Conservation (phyloP, 2,329 filamentous ascomycete genomes). For the Fusarium torulosum region DNA sequence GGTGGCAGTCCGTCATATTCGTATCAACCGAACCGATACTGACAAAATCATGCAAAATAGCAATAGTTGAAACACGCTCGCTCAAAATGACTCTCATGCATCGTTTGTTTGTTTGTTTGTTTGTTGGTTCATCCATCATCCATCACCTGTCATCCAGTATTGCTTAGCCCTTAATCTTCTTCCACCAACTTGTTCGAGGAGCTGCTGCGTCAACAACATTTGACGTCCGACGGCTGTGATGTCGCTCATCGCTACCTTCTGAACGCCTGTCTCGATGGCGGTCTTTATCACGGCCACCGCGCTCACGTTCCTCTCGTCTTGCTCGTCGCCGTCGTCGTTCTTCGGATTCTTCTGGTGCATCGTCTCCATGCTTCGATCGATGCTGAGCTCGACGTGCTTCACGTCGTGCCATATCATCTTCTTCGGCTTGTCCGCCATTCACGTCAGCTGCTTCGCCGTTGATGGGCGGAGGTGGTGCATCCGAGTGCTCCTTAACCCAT, state of each 20-base stretch:
- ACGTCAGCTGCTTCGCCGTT: slow-evolving; percentile 49
- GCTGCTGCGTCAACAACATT: slow-evolving; percentile 60
- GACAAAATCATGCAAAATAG: slow-evolving; percentile 32
- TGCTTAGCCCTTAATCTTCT: slow-evolving; percentile 61
- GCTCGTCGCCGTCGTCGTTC: slow-evolving; percentile 59
- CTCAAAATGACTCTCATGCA: slow-evolving; percentile 43
- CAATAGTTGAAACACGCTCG: slow-evolving; percentile 45
- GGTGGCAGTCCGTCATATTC: slow-evolving; percentile 14
- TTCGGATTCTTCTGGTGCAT: slow-evolving; percentile 58
- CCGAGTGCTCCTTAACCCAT: slow-evolving; percentile 75
- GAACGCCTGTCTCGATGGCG: slow-evolving; percentile 51
- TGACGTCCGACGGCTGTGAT: slow-evolving; percentile 57
- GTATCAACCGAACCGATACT: slow-evolving; percentile 15
- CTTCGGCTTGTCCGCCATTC: slow-evolving; percentile 57
- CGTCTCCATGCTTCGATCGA: slow-evolving; percentile 59
- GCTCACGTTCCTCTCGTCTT: slow-evolving; percentile 58
- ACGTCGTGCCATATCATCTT: slow-evolving; percentile 64
- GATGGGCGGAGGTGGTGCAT: slow-evolving; percentile 69
- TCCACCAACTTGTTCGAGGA: slow-evolving; percentile 71
- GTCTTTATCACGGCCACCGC: slow-evolving; percentile 26
- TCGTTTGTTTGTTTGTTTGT: slow-evolving; percentile 42
- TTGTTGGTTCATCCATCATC: slow-evolving; percentile 49
- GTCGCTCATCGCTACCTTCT: slow-evolving; percentile 61
- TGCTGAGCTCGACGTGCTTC: slow-evolving; percentile 63
- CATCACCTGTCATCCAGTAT: slow-evolving; percentile 7